phyloP scores from a whole-genome alignment of 1,139 yeast species.

The Debaryomycetaceae sp. region DNA sequence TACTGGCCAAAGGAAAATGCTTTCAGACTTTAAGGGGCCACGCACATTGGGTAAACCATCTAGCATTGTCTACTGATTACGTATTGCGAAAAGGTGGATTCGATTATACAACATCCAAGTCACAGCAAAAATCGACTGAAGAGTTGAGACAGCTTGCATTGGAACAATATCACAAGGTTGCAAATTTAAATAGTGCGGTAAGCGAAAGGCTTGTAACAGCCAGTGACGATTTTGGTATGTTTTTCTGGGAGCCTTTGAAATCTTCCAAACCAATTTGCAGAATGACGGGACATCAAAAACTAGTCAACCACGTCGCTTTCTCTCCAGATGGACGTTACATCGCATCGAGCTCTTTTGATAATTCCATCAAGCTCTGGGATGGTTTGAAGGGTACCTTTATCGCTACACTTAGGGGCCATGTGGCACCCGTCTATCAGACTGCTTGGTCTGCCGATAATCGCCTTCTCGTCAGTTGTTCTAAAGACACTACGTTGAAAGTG shows the following conservation, averaged over 20 bases:
- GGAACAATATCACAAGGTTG: conserved; percentile 70
- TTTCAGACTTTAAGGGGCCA: conserved; percentile 80
- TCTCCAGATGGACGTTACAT: conserved; percentile 93
- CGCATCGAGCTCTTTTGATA: conserved; percentile 93
- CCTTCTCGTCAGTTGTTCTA: conserved; percentile 85
- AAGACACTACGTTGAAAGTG: conserved; percentile 93
- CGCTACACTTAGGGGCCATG: conserved; percentile 93
- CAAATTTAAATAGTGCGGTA: conserved; percentile 62
- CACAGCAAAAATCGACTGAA: conserved; percentile 20
- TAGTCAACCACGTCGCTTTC: conserved; percentile 92
- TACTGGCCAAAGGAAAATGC: conserved; percentile 69
- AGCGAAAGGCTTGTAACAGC: conserved; percentile 91
- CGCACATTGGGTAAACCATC: conserved; percentile 97
- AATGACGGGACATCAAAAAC: conserved; percentile 96
- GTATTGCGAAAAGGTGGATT: conserved; percentile 67
- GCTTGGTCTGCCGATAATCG: conserved; percentile 98
- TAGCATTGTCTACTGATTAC: conserved; percentile 87
- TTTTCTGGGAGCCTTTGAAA: conserved; percentile 88
- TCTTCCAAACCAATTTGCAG: conserved; percentile 80
- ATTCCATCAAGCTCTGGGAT: conserved; percentile 93
- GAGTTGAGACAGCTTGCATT: conserved; percentile 36
- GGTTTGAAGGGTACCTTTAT: conserved; percentile 88
- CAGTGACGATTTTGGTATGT: conserved; percentile 97
- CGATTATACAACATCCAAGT: conserved; percentile 23
- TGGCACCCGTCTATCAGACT: conserved; percentile 97